Conservation (phyloP, 805 yeast species). For the Metschnikowia kunwiensis region DNA sequence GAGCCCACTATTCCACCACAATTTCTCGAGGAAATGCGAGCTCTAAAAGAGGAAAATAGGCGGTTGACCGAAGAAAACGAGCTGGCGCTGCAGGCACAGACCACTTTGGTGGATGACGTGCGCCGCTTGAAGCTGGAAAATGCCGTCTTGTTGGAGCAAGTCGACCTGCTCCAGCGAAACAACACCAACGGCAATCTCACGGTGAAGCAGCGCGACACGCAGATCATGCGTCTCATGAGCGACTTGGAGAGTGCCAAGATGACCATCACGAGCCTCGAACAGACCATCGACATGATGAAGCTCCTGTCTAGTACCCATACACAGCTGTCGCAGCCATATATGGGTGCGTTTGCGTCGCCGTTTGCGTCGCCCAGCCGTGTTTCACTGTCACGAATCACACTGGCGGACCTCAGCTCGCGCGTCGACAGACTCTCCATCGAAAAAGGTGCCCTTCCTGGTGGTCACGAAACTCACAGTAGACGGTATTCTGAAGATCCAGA, state of each 20-base stretch:
- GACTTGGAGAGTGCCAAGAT: constrained; percentile 59
- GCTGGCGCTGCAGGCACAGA: constrained; percentile 23
- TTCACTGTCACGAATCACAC: constrained; percentile 21
- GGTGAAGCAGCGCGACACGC: constrained; percentile 67
- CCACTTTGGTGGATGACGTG: constrained; percentile 25
- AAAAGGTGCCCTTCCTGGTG: constrained; percentile 14
- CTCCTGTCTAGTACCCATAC: constrained; percentile 18
- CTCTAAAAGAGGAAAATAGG: constrained; percentile 52
- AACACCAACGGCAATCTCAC: constrained; percentile 49
- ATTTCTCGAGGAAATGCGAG: constrained; percentile 28
- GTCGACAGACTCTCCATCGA: constrained; percentile 42
- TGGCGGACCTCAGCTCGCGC: constrained; percentile 39
- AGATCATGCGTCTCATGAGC: constrained; percentile 53
- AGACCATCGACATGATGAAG: constrained; percentile 32
- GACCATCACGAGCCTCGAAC: constrained; percentile 53
- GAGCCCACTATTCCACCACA: constrained; percentile 2
- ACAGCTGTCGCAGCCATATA: constrained; percentile 4
- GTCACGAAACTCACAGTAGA: not conserved
- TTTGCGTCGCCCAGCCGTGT: constrained; percentile 15
- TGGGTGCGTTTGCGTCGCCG: constrained; percentile 13
- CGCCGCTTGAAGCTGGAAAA: constrained; percentile 30
- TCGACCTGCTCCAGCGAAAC: constrained; percentile 19
- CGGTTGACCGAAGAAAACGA: constrained; percentile 35
- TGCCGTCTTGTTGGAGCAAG: constrained; percentile 3
- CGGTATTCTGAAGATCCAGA: not conserved